phyloP scores from a whole-genome alignment of 75 land plant species.

The Pinus albicaulis region DNA sequence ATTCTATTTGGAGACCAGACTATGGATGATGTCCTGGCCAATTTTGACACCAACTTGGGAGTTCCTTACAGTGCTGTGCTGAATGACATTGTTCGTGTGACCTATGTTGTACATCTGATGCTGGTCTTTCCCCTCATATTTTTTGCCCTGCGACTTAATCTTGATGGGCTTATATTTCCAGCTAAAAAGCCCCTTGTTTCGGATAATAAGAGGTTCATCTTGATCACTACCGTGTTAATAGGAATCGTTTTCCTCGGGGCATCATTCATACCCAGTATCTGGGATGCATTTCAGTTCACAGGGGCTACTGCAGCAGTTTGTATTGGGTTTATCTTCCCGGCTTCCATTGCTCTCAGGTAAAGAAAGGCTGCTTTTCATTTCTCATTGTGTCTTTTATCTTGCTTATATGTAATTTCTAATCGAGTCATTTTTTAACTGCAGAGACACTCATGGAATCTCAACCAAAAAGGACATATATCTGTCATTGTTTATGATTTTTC shows the following conservation, averaged over 20 bases:
- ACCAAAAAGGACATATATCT: constrained; percentile 57
- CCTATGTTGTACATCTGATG: constrained; percentile 87
- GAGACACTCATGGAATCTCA: constrained; percentile 69
- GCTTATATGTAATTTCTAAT: too few relatives aligned
- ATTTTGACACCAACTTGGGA: constrained; percentile 77
- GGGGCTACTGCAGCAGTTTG: constrained; percentile 88
- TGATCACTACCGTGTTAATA: constrained; percentile 45
- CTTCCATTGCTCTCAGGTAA: constrained; percentile 69
- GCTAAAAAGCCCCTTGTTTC: constrained; percentile 31
- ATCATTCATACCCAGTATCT: constrained; percentile 83
- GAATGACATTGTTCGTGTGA: constrained; percentile 61
- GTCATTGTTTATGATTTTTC: constrained; percentile 72
- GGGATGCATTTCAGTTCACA: constrained; percentile 93
- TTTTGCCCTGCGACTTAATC: constrained; percentile 73
- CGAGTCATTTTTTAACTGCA: constrained; percentile 17
- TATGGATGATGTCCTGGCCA: constrained; percentile 75
- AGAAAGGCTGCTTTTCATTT: neutral
- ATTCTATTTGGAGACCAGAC: constrained; percentile 81
- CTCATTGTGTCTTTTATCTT: neutral
- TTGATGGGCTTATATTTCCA: constrained; percentile 82
- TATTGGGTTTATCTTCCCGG: constrained; percentile 92
- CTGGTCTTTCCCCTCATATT: constrained; percentile 91
- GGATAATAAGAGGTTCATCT: constrained; percentile 53
- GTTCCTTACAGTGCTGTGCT: constrained; percentile 57
- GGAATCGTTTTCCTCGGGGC: constrained; percentile 61